Conservation (phyloP, 73 alveolate species). For the Durusdinium trenchii region DNA sequence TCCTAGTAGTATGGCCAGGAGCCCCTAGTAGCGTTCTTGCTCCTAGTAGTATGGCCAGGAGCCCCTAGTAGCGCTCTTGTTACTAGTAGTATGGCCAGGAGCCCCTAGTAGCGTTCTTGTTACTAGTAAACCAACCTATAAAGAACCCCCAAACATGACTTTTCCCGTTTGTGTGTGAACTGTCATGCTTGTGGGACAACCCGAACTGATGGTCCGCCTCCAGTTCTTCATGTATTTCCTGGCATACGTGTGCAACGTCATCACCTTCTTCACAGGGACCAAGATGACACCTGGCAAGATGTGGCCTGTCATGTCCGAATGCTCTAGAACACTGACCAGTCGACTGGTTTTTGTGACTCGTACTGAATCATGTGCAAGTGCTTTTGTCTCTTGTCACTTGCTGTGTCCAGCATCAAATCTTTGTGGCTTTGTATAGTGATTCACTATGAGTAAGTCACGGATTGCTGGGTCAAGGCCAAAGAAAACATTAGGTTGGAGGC, state of each 20-base stretch:
- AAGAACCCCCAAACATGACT: not conserved
- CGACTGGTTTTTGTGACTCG: not conserved
- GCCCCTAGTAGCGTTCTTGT: not conserved
- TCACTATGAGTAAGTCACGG: too few species aligned
- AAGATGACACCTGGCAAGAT: conserved; percentile 17
- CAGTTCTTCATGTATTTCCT: conserved; percentile 72
- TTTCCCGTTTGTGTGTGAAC: not conserved
- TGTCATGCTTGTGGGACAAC: not conserved
- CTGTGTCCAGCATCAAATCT: too few species aligned
- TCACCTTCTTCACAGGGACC: conserved; percentile 48
- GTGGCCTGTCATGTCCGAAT: too few species aligned
- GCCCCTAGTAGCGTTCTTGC: not conserved
- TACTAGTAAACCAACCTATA: not conserved
- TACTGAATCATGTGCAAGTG: not conserved
- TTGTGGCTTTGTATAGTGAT: too few species aligned
- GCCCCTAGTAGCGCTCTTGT: not conserved
- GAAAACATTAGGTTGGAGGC: too few species aligned
- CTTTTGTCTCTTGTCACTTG: not conserved
- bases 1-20: not conserved
- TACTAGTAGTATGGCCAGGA: not conserved
- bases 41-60: not conserved
- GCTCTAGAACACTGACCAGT: too few species aligned
- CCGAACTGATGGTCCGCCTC: not conserved
- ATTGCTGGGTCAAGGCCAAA: too few species aligned
- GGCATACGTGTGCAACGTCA: conserved; percentile 75